Evolutionary conservation across 2,329 filamentous ascomycete genomes (phyloP).

Genomic region (Hymenoscyphus fraxineus): DNA sequence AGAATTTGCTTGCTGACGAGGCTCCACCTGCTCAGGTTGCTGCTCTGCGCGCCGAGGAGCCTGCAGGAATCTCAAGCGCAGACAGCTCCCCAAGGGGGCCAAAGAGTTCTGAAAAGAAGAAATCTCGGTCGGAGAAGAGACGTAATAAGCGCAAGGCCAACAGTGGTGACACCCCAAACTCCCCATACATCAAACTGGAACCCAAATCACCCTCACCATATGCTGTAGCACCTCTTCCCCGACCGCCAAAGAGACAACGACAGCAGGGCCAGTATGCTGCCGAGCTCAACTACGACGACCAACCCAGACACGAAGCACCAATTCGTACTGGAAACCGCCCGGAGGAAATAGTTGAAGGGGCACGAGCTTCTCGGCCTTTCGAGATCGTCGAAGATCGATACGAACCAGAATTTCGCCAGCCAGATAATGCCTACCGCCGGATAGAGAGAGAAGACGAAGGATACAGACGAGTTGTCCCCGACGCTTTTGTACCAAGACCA

Average conservation of each 20-base stretch:
- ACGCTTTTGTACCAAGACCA: constrained; percentile 24
- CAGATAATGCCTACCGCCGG: constrained; percentile 27
- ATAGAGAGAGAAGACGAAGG: constrained; percentile 29
- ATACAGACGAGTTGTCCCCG: constrained; percentile 26
- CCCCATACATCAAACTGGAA: constrained; percentile 60
- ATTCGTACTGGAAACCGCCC: constrained; percentile 19
- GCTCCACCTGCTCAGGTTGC: constrained; percentile 50
- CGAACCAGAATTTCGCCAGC: constrained; percentile 24
- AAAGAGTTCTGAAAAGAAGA: constrained; percentile 43
- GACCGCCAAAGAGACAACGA: constrained; percentile 55
- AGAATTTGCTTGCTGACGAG: constrained; percentile 27
- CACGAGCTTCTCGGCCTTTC: constrained; percentile 20
- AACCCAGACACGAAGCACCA: constrained; percentile 42
- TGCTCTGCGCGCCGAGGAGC: constrained; percentile 48
- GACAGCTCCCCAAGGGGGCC: constrained; percentile 57
- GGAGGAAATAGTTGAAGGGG: constrained; percentile 23
- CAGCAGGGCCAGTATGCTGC: constrained; percentile 42
- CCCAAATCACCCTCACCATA: constrained; percentile 61
- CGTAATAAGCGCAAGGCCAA: constrained; percentile 50
- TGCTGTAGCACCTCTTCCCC: constrained; percentile 47
- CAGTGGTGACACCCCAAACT: constrained; percentile 40
- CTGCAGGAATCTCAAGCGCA: constrained; percentile 48
- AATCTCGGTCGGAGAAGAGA: constrained; percentile 48
- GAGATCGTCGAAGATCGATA: constrained; percentile 28
- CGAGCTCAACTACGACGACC: constrained; percentile 41